Evolutionary conservation across 1,284 basidiomycete species (phyloP).

Genomic region (Trametes hirsuta): DNA sequence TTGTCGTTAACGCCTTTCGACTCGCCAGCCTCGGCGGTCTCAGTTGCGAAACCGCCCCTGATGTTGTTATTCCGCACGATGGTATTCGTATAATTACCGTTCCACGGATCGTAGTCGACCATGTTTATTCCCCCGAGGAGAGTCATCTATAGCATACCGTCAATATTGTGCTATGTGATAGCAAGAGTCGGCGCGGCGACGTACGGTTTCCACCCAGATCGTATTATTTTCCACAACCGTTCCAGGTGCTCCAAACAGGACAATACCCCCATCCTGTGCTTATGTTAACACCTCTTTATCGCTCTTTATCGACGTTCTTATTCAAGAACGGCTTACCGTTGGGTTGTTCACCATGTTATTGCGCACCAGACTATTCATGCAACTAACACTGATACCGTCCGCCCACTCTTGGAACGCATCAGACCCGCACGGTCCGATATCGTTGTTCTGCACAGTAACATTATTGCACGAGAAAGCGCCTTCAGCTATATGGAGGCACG

Average conservation of each 20-base stretch:
- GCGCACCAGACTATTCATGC: constrained; percentile 64
- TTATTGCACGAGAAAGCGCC: constrained; percentile 69
- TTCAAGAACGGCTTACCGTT: constrained; percentile 43
- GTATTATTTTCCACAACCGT: constrained; percentile 77
- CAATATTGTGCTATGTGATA: neutral
- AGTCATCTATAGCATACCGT: constrained; percentile 51
- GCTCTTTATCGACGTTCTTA: too few relatives aligned
- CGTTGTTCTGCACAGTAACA: constrained; percentile 73
- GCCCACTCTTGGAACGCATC: constrained; percentile 77
- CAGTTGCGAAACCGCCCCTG: constrained; percentile 66
- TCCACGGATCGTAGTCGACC: constrained; percentile 78
- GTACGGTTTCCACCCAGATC: constrained; percentile 69
- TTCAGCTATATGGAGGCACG: constrained; percentile 72
- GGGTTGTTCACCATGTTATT: constrained; percentile 76
- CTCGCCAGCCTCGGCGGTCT: constrained; percentile 40
- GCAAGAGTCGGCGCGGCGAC: constrained; percentile 21
- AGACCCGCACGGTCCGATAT: constrained; percentile 76
- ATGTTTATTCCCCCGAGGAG: constrained; percentile 81
- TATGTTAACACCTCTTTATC: constrained; percentile 1
- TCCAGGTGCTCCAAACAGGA: constrained; percentile 82
- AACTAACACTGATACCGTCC: constrained; percentile 83
- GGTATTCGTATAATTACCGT: constrained; percentile 71
- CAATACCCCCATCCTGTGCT: constrained; percentile 72
- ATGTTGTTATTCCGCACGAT: constrained; percentile 76
- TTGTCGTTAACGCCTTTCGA: constrained; percentile 59